Evolutionary conservation across 1,284 basidiomycete species (phyloP).

Genomic region (Sporisorium scitamineum): DNA sequence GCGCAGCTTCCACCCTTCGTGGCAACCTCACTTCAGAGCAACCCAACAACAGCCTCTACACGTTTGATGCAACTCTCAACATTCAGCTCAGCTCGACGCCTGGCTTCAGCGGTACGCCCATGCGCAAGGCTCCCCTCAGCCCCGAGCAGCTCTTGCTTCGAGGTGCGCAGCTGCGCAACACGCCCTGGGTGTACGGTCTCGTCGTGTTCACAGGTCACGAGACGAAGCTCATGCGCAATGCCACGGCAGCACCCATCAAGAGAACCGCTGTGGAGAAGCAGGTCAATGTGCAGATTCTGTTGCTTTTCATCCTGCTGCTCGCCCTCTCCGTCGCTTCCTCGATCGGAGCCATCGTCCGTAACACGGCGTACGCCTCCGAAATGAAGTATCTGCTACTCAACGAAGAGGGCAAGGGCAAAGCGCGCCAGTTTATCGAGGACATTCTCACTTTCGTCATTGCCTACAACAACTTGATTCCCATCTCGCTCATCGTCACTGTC

Average conservation of each 20-base stretch:
- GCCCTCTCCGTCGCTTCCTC: constrained; percentile 90
- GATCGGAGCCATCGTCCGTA: constrained; percentile 83
- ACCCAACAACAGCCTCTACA: constrained; percentile 97
- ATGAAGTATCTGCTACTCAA: constrained; percentile 63
- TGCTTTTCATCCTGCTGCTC: constrained; percentile 88
- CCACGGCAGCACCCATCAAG: constrained; percentile 92
- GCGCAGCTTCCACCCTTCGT: constrained; percentile 79
- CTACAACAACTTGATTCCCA: constrained; percentile 99
- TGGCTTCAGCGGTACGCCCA: constrained; percentile 64
- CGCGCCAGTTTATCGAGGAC: constrained; percentile 75
- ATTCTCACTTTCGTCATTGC: constrained; percentile 98
- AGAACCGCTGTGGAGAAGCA: constrained; percentile 94
- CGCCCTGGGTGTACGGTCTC: constrained; percentile 94
- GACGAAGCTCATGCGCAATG: constrained; percentile 95
- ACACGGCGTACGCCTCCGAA: constrained; percentile 52
- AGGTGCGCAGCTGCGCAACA: constrained; percentile 95
- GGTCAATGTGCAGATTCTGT: constrained; percentile 97
- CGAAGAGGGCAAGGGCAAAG: constrained; percentile 63
- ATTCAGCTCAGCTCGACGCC: constrained; percentile 60
- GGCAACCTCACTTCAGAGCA: constrained; percentile 92
- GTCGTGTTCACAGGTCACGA: constrained; percentile 97
- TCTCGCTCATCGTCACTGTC: constrained; percentile 99
- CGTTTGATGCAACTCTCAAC: constrained; percentile 85
- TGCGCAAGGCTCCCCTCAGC: constrained; percentile 79
- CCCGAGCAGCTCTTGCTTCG: constrained; percentile 94